phyloP scores from a whole-genome alignment of 257 asterid genomes.

The Ocimum tenuiflorum region DNA sequence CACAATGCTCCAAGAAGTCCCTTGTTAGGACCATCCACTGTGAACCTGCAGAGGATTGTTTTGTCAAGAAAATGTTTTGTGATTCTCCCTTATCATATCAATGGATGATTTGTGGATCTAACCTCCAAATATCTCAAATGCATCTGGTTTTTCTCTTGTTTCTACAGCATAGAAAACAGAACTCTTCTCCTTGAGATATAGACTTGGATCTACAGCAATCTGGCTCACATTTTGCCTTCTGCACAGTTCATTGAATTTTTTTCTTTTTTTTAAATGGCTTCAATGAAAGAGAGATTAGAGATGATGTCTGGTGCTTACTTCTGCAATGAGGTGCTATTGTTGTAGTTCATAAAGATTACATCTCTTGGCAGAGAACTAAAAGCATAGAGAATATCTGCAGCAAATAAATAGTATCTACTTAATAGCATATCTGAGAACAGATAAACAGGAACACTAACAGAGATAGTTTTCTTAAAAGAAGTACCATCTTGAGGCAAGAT shows the following conservation, averaged over 20 bases:
- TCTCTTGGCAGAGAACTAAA: slow-evolving; percentile 42
- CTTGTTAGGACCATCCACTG: slow-evolving; percentile 50
- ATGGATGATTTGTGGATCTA: background rate
- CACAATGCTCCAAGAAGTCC: slow-evolving; percentile 42
- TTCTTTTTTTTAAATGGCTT: background rate
- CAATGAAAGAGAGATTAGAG: background rate
- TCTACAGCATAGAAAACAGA: slow-evolving; percentile 33
- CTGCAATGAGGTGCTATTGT: slow-evolving; percentile 19
- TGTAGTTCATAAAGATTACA: slow-evolving; percentile 38
- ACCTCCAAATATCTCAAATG: slow-evolving; percentile 54
- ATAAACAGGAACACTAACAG: background rate
- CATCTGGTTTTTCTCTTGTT: slow-evolving; percentile 37
- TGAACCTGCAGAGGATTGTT: slow-evolving; percentile 41
- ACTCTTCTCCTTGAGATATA: slow-evolving; percentile 18
- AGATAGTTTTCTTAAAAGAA: too few relatives aligned
- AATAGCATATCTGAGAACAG: too few relatives aligned
- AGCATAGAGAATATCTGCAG: slow-evolving; percentile 54
- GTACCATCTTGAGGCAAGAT: slow-evolving; percentile 51
- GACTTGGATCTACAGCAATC: slow-evolving; percentile 44
- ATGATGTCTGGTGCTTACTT: slow-evolving; percentile 36
- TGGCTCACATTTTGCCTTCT: slow-evolving; percentile 26
- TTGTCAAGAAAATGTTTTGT: background rate
- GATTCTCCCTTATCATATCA: too few relatives aligned
- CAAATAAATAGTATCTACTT: background rate
- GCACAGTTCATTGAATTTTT: slow-evolving; percentile 10